Conservation (phyloP, 768 basidiomycete genomes). For the Mycena amicta region DNA sequence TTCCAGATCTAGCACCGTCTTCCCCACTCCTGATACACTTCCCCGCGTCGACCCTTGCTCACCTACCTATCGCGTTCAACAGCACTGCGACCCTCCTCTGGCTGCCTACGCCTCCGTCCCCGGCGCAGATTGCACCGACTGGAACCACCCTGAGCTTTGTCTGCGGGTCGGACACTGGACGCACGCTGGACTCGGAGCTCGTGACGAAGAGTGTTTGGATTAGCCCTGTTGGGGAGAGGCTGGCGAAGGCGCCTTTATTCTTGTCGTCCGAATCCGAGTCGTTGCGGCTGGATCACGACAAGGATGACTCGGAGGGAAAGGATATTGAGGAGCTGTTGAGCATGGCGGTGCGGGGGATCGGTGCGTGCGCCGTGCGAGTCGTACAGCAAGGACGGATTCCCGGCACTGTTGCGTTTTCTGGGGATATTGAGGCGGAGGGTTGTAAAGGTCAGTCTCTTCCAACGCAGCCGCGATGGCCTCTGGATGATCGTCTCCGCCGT, state of each 20-base stretch:
- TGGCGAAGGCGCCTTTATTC: not conserved
- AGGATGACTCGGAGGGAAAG: not conserved
- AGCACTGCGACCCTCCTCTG: not conserved
- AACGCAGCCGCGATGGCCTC: too few relatives aligned
- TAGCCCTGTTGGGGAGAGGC: not conserved
- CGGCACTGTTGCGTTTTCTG: not conserved
- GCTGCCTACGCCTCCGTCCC: not conserved
- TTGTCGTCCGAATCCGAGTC: too few relatives aligned
- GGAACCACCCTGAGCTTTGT: not conserved
- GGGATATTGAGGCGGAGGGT: not conserved
- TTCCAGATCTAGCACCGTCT: not conserved
- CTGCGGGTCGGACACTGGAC: constrained; percentile 1
- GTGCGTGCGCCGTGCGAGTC: not conserved
- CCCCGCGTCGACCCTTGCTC: not conserved
- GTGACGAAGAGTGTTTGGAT: not conserved
- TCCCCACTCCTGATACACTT: not conserved
- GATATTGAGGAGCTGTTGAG: not conserved
- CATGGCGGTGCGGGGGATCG: not conserved
- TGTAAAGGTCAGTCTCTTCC: too few relatives aligned
- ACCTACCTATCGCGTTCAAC: too few relatives aligned
- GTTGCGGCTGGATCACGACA: too few relatives aligned
- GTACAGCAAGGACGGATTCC: not conserved
- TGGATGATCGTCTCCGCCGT: too few relatives aligned
- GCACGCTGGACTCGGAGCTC: not conserved
- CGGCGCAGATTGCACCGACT: not conserved